Conservation (phyloP, 2,329 filamentous ascomycete genomes). For the Bipolaris oryzae region DNA sequence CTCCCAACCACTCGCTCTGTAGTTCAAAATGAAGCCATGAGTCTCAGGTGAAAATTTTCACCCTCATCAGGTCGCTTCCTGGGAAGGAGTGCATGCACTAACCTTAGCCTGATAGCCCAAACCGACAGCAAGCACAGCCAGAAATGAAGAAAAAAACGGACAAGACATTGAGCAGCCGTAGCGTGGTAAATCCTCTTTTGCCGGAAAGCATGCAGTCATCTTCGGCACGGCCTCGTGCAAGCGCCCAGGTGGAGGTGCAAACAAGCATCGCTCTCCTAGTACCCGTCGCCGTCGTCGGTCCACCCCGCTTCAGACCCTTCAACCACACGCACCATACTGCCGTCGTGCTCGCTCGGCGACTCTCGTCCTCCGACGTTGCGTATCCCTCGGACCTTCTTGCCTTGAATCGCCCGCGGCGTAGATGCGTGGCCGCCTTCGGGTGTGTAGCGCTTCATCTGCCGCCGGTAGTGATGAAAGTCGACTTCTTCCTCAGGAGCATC, state of each 20-base stretch:
- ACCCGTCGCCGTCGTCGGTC: conserved; percentile 56
- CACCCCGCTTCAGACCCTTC: conserved; percentile 60
- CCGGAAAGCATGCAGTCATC: conserved; percentile 12
- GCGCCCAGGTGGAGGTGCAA: conserved; percentile 7
- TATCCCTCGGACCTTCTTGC: conserved; percentile 51
- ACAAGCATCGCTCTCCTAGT: conserved; percentile 28
- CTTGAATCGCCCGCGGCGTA: conserved; percentile 41
- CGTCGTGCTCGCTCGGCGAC: conserved; percentile 48
- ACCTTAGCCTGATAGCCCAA: neutral
- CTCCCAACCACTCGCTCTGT: conserved; percentile 28
- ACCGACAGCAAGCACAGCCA: neutral
- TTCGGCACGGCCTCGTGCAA: conserved; percentile 5
- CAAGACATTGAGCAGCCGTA: conserved; percentile 4
- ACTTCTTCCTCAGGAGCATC: conserved; percentile 68
- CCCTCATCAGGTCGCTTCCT: neutral
- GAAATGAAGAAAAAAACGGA: neutral
- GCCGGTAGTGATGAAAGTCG: conserved; percentile 78
- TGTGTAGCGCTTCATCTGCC: conserved; percentile 68
- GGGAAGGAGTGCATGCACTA: conserved; percentile 1
- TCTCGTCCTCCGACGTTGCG: conserved; percentile 52
- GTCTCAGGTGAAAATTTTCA: conserved; percentile 23
- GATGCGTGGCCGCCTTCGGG: conserved; percentile 46
- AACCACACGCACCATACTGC: conserved; percentile 53
- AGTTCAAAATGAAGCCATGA: conserved; percentile 16
- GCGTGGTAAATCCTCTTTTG: conserved; percentile 2